These are phyloP conservation scores for Telfairia occidentalis DNA, from an alignment of 331 rosid genomes.

Conservation along the genomic window DNA sequence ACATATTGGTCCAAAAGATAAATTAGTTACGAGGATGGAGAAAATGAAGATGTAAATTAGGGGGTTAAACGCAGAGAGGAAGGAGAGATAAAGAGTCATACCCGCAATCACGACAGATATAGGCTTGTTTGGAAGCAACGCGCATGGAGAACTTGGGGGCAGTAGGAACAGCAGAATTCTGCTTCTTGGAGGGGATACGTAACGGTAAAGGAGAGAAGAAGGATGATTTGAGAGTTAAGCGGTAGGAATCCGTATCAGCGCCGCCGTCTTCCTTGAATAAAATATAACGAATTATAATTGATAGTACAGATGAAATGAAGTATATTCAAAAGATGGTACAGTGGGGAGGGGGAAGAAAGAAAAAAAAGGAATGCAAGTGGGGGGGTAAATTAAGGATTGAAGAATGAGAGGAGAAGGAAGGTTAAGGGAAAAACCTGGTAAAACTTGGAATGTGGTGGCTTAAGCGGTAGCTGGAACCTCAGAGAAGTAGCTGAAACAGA, in stretches of 20 bases:
- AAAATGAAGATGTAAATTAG: neutral
- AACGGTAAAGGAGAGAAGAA: conserved; percentile 41
- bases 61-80: neutral
- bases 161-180: conserved; percentile 15
- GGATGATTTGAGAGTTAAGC: conserved; percentile 25
- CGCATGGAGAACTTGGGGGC: conserved; percentile 71
- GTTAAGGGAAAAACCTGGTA: neutral
- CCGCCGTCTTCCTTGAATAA: conserved; percentile 10
- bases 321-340: neutral
- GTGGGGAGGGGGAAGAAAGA: neutral
- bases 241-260: neutral
- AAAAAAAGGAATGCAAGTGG: neutral
- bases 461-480: neutral
- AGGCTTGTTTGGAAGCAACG: conserved; percentile 67
- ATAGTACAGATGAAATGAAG: neutral
- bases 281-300: neutral
- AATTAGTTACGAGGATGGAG: neutral
- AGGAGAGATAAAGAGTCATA: conserved; percentile 5
- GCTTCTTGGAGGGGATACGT: conserved; percentile 18
- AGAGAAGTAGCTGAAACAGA: conserved; percentile 5
- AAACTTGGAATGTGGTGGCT: neutral
- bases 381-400: neutral
- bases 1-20: conserved; percentile 10
- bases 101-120: conserved; percentile 98
- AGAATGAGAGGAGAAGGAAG: neutral